phyloP scores from a whole-genome alignment of 495 filamentous ascomycete species.

The Immersiella caudata region DNA sequence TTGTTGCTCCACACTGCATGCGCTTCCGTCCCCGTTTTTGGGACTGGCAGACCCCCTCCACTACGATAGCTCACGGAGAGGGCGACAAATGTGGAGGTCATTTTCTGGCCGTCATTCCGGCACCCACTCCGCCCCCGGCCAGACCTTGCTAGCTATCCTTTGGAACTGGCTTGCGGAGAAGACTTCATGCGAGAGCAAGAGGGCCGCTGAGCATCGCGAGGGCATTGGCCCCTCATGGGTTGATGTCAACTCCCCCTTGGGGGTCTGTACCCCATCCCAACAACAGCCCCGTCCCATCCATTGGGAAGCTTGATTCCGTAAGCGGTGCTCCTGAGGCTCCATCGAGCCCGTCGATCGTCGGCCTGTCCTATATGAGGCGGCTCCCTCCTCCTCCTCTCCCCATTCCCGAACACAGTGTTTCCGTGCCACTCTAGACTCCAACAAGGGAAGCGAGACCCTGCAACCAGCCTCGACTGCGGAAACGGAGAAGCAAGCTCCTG shows the following conservation, averaged over 20 bases:
- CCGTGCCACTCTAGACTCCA: background rate
- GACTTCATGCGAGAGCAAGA: background rate
- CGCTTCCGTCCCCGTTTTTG: slow-evolving; percentile 3
- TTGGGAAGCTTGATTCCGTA: background rate
- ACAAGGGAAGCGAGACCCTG: background rate
- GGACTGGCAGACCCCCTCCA: background rate
- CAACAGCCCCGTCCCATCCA: background rate
- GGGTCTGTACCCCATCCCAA: background rate
- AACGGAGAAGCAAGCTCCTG: background rate
- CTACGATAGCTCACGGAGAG: background rate
- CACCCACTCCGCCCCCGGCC: slow-evolving; percentile 1
- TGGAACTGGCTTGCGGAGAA: background rate
- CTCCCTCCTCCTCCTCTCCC: background rate
- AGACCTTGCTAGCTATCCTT: background rate
- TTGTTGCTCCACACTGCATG: background rate
- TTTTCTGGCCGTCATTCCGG: slow-evolving; percentile 9
- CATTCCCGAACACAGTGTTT: background rate
- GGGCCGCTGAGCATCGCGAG: background rate
- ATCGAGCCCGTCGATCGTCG: background rate
- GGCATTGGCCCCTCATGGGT: background rate
- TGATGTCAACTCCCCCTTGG: background rate
- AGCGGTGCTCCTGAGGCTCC: background rate
- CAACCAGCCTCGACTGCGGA: background rate
- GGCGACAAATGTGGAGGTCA: background rate
- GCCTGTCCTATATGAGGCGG: slow-evolving; percentile 7